These are phyloP conservation scores for Lolium perenne DNA, from an alignment of 176 grass and related monocot species.

Conservation along the genomic window DNA sequence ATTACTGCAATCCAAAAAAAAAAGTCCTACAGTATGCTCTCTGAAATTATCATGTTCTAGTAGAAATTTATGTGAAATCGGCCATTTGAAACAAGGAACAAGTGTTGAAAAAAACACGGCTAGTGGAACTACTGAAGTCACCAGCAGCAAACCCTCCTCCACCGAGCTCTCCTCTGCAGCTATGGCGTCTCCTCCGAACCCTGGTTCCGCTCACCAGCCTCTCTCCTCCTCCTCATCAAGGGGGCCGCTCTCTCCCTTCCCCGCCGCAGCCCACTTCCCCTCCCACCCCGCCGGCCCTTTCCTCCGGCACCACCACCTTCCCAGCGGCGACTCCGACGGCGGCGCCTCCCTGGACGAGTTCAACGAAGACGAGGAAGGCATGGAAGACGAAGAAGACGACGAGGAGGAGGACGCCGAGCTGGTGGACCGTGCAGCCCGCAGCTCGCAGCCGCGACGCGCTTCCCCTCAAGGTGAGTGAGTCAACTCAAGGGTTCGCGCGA, in stretches of 20 bases:
- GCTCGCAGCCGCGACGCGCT: conserved; percentile 37
- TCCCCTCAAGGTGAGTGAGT: conserved; percentile 36
- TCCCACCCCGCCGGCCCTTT: conserved; percentile 36
- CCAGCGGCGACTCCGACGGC: conserved; percentile 33
- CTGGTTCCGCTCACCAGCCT: conserved; percentile 1
- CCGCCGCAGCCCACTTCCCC: conserved; percentile 36
- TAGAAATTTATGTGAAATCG: not conserved
- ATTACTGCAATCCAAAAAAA: too few relatives aligned
- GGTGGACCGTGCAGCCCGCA: not conserved
- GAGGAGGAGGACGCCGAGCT: conserved; percentile 43
- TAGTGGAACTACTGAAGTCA: not conserved
- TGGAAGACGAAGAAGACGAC: conserved; percentile 14
- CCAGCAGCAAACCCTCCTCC: not conserved
- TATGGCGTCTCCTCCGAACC: conserved; percentile 49
- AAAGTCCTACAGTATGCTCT: too few relatives aligned
- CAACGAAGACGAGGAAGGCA: conserved; percentile 52
- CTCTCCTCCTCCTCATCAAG: conserved; percentile 35
- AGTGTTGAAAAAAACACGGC: not conserved
- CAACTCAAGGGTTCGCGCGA: conserved; percentile 22
- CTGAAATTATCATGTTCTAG: too few relatives aligned
- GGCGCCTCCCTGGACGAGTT: conserved; percentile 33
- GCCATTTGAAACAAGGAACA: not conserved
- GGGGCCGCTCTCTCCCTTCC: conserved; percentile 19
- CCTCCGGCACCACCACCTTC: conserved; percentile 32
- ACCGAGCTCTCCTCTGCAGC: not conserved